Conservation (phyloP, 305 asterid genomes). For the Petunia hybrid region DNA sequence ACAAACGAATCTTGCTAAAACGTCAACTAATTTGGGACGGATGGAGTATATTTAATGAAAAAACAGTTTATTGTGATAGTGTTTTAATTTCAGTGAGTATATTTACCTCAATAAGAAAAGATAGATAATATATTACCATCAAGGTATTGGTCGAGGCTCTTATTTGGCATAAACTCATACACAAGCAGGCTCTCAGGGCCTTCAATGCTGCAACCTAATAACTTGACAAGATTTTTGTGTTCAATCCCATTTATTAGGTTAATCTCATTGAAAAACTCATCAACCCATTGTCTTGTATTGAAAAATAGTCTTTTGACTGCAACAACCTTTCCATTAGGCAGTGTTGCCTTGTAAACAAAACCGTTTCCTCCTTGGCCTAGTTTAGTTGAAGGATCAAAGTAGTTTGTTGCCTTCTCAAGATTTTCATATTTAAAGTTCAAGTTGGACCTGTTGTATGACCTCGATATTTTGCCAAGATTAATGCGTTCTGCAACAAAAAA, state of each 20-base stretch:
- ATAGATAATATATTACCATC: constrained; percentile 24
- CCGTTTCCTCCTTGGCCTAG: constrained; percentile 42
- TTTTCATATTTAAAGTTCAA: constrained; percentile 37
- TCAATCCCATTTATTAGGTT: constrained; percentile 32
- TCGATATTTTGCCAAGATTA: constrained; percentile 28
- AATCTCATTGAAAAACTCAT: constrained; percentile 40
- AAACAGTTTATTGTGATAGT: too few relatives aligned
- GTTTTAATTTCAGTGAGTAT: too few relatives aligned
- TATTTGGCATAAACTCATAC: constrained; percentile 36
- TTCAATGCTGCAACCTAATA: constrained; percentile 41
- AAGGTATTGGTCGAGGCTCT: constrained; percentile 32
- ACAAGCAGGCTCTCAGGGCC: constrained; percentile 39
- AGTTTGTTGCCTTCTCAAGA: constrained; percentile 40
- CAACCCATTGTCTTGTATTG: constrained; percentile 39
- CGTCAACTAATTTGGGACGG: too few relatives aligned
- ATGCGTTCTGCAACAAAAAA: constrained; percentile 25
- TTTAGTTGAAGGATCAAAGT: constrained; percentile 27
- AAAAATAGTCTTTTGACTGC: constrained; percentile 38
- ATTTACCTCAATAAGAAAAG: background rate
- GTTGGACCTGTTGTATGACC: constrained; percentile 31
- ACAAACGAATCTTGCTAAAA: too few relatives aligned
- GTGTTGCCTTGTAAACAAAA: constrained; percentile 30
- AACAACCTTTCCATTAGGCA: constrained; percentile 29
- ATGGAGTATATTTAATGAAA: too few relatives aligned
- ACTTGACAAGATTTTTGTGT: constrained; percentile 39